Evolutionary conservation across 1,284 basidiomycete species (phyloP).

Genomic region (Ustilago sp.): DNA sequence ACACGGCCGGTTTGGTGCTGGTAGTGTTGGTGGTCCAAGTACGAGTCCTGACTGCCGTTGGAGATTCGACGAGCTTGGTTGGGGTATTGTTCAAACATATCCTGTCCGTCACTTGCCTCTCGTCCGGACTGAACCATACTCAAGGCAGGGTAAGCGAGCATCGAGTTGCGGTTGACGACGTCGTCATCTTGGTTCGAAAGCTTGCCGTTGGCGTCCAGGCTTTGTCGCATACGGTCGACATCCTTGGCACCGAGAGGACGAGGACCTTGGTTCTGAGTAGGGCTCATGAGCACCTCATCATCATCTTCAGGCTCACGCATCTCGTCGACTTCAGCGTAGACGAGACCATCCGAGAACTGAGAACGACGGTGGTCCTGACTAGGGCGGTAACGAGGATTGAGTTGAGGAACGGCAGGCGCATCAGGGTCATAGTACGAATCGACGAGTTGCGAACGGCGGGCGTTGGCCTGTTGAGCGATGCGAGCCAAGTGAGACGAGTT

Average conservation of each 20-base stretch:
- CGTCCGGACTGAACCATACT: constrained; percentile 53
- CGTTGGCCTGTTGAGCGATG: constrained; percentile 33
- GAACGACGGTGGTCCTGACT: constrained; percentile 43
- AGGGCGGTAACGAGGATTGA: constrained; percentile 40
- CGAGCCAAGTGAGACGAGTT: constrained; percentile 45
- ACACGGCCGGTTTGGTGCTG: constrained; percentile 14
- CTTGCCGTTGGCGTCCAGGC: constrained; percentile 53
- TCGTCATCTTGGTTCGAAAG: background rate
- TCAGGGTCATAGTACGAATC: constrained; percentile 60
- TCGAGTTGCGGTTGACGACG: constrained; percentile 54
- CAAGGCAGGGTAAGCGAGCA: constrained; percentile 60
- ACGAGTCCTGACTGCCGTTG: constrained; percentile 31
- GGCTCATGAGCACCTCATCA: constrained; percentile 59
- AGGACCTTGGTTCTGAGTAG: constrained; percentile 59
- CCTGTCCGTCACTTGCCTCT: constrained; percentile 46
- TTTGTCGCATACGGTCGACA: constrained; percentile 53
- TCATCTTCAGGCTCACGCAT: constrained; percentile 40
- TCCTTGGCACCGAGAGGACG: constrained; percentile 42
- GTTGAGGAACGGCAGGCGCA: constrained; percentile 51
- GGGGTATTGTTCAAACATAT: constrained; percentile 49
- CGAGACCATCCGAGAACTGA: constrained; percentile 43
- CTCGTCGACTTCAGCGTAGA: constrained; percentile 45
- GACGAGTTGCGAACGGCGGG: constrained; percentile 47
- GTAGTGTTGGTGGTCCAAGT: constrained; percentile 56
- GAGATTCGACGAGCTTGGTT: constrained; percentile 19